Evolutionary conservation across 2,329 filamentous ascomycete genomes (phyloP).

Genomic region (Aureobasidium sp.): DNA sequence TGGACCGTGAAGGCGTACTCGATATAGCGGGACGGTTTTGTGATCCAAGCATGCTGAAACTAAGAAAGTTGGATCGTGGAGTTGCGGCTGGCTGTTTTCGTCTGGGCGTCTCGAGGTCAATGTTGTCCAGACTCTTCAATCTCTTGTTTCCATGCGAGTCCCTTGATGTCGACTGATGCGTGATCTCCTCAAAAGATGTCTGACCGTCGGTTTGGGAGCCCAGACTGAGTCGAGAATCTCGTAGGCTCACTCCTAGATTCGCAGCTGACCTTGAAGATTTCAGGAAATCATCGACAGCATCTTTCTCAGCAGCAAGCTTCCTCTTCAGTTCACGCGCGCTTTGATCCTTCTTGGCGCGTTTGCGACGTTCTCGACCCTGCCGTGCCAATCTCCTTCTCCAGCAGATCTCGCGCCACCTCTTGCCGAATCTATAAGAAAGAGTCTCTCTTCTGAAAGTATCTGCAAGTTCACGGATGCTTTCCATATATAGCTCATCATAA

Average conservation of each 20-base stretch:
- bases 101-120: conserved; percentile 15
- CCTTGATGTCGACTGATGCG: not conserved
- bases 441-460: conserved; percentile 27
- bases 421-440: conserved; percentile 32
- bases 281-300: conserved; percentile 18
- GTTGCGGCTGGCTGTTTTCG: conserved; percentile 21
- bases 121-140: conserved; percentile 23
- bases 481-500: conserved; percentile 28
- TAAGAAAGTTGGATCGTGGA: conserved; percentile 27
- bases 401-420: conserved; percentile 32
- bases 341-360: conserved; percentile 16
- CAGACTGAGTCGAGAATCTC: not conserved
- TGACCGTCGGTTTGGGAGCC: not conserved
- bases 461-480: conserved; percentile 24
- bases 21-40: conserved; percentile 8
- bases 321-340: conserved; percentile 21
- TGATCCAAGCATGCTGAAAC: conserved; percentile 20
- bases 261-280: conserved; percentile 1
- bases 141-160: conserved; percentile 23
- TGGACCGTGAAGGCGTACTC: conserved; percentile 24
- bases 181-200: not conserved
- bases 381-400: conserved; percentile 31
- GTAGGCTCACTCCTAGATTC: not conserved
- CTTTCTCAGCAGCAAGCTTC: conserved; percentile 20
- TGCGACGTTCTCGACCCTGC: conserved; percentile 30